Percentiles rank a stretch among this genome's conserved stretches.
Conservation (phyloP, 768 basidiomycete species). For the Boletus vinaceobasis region DNA sequence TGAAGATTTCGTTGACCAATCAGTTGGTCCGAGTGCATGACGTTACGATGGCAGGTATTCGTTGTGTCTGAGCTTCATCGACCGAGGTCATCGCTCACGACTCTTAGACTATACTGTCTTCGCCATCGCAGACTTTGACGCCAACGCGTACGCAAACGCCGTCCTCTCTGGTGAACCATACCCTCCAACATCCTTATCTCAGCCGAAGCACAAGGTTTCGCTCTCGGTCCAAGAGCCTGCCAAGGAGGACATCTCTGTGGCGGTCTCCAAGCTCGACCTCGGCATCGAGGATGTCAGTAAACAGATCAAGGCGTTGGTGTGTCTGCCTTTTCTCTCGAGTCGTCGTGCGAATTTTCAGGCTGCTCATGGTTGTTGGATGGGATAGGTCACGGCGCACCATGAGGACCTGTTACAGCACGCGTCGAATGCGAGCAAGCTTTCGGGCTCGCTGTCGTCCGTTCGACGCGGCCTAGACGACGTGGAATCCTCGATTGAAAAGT, state of each 20-base stretch:
- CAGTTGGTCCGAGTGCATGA: not conserved
- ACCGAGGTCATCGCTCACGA: not conserved
- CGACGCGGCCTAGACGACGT: constrained; percentile 70
- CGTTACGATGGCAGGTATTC: constrained; percentile 22
- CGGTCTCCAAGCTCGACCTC: constrained; percentile 81
- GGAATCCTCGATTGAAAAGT: constrained; percentile 77
- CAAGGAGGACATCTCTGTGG: constrained; percentile 86
- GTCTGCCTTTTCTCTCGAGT: constrained; percentile 20
- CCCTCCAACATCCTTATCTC: constrained; percentile 39
- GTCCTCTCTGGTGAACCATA: constrained; percentile 83
- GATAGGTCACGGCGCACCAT: constrained; percentile 78
- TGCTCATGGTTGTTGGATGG: not conserved
- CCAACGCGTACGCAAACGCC: constrained; percentile 88
- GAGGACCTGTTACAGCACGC: constrained; percentile 79
- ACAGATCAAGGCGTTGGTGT: constrained; percentile 81
- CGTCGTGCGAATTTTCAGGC: no score
- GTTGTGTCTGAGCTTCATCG: not conserved
- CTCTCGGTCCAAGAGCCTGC: constrained; percentile 47
- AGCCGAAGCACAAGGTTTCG: constrained; percentile 15
- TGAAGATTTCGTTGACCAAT: not conserved
- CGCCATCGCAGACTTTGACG: constrained; percentile 70
- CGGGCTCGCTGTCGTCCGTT: constrained; percentile 65
- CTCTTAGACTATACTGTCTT: constrained; percentile 71
- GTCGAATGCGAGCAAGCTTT: constrained; percentile 67
- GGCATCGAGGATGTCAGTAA: constrained; percentile 90